These are phyloP conservation scores for Durio zibethinus DNA, from an alignment of 345 rosid genomes.

Conservation along the genomic window DNA sequence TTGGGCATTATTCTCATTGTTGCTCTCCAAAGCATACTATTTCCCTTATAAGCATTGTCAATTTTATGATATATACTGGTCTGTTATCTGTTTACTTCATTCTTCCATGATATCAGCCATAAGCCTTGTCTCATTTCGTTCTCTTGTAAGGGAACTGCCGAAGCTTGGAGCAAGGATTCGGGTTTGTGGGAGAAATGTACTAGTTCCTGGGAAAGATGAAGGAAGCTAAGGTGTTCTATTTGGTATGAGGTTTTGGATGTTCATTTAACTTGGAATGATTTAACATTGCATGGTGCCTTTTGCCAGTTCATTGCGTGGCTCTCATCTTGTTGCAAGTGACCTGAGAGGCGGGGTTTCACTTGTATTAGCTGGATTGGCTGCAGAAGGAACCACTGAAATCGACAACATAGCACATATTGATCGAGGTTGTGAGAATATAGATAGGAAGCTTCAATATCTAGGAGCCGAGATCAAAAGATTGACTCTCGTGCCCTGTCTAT, in stretches of 20 bases:
- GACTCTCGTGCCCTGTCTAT: not conserved
- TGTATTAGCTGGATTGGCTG: conserved; percentile 30
- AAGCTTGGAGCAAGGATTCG: conserved; percentile 33
- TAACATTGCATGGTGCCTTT: not conserved
- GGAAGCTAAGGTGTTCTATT: conserved; percentile 18
- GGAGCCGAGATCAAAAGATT: conserved; percentile 28
- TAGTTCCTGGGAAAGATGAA: conserved; percentile 20
- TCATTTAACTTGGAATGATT: not conserved
- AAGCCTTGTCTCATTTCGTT: not conserved
- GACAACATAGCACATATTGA: conserved; percentile 23
- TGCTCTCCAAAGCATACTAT: not conserved
- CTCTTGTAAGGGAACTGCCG: conserved; percentile 21
- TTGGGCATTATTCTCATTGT: not conserved
- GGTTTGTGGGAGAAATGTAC: conserved; percentile 22
- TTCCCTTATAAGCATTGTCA: not conserved
- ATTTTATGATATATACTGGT: not conserved
- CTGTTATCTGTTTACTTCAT: not conserved
- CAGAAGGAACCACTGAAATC: conserved; percentile 29
- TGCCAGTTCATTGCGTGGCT: conserved; percentile 17
- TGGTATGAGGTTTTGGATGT: not conserved
- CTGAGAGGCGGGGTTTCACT: conserved; percentile 30
- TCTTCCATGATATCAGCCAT: not conserved
- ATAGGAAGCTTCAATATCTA: conserved; percentile 22
- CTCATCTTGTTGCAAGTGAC: conserved; percentile 22
- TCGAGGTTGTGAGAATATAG: conserved; percentile 29